phyloP scores from a whole-genome alignment of 768 basidiomycete genomes.

The Ramaria rubella region DNA sequence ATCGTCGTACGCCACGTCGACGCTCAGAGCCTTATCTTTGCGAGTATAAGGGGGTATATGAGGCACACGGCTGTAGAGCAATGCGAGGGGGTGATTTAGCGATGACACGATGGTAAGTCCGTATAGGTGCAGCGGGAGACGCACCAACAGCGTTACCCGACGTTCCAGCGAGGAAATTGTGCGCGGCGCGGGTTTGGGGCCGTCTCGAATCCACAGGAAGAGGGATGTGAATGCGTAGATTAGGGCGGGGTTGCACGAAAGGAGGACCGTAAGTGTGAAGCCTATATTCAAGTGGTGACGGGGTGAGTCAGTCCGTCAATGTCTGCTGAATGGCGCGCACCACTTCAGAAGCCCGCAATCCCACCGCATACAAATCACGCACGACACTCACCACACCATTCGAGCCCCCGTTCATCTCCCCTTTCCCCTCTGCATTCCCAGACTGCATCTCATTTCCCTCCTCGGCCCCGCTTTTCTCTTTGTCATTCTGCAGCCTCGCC shows the following conservation, averaged over 20 bases:
- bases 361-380: background rate
- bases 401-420: no score
- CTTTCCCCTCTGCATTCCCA: background rate
- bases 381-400: background rate
- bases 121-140: background rate
- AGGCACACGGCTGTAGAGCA: background rate
- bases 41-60: background rate
- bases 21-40: background rate
- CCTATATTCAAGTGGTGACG: background rate
- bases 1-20: background rate
- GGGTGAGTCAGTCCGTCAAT: no score
- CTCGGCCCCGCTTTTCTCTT: no score
- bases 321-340: no score
- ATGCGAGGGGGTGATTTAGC: background rate
- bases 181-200: background rate
- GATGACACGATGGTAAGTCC: background rate
- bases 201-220: background rate
- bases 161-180: background rate
- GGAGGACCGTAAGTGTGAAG: background rate
- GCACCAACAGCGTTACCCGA: background rate
- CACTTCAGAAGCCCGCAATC: background rate
- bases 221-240: background rate
- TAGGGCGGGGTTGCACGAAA: background rate
- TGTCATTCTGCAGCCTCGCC: background rate
- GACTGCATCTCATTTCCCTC: background rate